Base-by-base conservation (phyloP, 768 basidiomycete genomes). In the Leccinum rimulosum region DNA sequence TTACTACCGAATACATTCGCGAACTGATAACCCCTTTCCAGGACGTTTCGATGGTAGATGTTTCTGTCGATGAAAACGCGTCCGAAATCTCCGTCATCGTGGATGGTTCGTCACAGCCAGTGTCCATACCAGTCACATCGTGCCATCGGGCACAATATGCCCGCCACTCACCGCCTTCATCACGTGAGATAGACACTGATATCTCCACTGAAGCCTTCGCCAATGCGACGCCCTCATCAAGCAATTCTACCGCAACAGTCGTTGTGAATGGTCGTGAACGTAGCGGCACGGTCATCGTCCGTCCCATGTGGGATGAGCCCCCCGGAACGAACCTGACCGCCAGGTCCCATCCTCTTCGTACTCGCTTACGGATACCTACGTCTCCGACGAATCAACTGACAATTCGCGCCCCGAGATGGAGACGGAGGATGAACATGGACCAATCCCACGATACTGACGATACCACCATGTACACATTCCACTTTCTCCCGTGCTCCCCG, bases 361-460 rank as follows among this genome's bases (percentile, higher is more conserved):
- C 69, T 25, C 77, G 73, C 15, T 54, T 65, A 55, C 63, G 68
- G 53, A 61, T 74, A 36, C 68, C 69, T 40, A 74, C 66, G 5
- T 81, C 81, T 1, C 79, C 80, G 75, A 78, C 12, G 70, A 73
- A 54, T 79, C 79, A 2, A 76, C 78, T 0, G 77, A 78, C 35
- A 81, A 77, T n/a, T 84, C 85, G 0, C 76, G 87, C 12, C 79
- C 86, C 0, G 87, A 89, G 58, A 87, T 88, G 0, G 90, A 92
- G 73, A 87, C 89, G 0, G 91, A 95, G 69, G 88, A 89, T 52
- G 89, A 89, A 82, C 54, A 82, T 83, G 76, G 83, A 81, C 53
- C 73, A 64, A 57, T 58, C 74, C 65, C 67, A 70, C 50, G 74
- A 75, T 54, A 67, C 70, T 19, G 74, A 74, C 57, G 73, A 76